phyloP scores from a whole-genome alignment of 2,329 filamentous ascomycete species.

The Arachnomyces sp. region DNA sequence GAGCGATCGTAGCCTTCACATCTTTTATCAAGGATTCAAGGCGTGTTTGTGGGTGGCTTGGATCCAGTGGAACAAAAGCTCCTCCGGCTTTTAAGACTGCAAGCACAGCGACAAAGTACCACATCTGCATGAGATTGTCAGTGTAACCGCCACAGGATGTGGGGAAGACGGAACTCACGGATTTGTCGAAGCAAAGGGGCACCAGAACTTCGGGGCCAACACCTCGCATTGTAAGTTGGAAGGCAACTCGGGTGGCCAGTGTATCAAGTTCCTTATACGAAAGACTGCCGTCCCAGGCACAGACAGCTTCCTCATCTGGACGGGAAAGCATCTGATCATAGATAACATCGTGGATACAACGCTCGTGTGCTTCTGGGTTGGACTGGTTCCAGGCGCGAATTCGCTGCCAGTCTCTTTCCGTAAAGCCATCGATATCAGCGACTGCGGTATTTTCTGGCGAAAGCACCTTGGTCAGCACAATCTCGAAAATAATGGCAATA shows the following conservation, averaged over 20 bases:
- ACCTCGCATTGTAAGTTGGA: conserved; percentile 30
- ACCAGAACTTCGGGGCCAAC: conserved; percentile 31
- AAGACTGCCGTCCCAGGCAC: conserved; percentile 33
- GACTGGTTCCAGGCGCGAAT: conserved; percentile 47
- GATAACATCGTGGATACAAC: conserved; percentile 31
- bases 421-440: conserved; percentile 46
- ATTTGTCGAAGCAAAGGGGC: conserved; percentile 36
- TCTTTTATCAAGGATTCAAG: conserved; percentile 26
- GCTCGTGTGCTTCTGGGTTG: conserved; percentile 30
- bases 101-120: conserved; percentile 34
- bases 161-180: conserved; percentile 22
- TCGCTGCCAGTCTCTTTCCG: conserved; percentile 47
- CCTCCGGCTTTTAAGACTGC: conserved; percentile 36
- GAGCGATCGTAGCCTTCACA: conserved; percentile 24
- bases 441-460: conserved; percentile 35
- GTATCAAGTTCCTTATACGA: conserved; percentile 30
- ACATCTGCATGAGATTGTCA: conserved; percentile 23
- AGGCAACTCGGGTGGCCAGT: conserved; percentile 30
- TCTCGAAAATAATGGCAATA: conserved; percentile 46
- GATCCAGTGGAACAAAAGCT: conserved; percentile 35
- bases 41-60: conserved; percentile 30
- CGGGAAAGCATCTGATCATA: conserved; percentile 19
- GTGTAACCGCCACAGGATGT: background rate
- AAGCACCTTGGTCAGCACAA: conserved; percentile 42
- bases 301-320: conserved; percentile 11